Base-by-base conservation (phyloP, 176 grass and related monocot species). In the Eleusine coracana region DNA sequence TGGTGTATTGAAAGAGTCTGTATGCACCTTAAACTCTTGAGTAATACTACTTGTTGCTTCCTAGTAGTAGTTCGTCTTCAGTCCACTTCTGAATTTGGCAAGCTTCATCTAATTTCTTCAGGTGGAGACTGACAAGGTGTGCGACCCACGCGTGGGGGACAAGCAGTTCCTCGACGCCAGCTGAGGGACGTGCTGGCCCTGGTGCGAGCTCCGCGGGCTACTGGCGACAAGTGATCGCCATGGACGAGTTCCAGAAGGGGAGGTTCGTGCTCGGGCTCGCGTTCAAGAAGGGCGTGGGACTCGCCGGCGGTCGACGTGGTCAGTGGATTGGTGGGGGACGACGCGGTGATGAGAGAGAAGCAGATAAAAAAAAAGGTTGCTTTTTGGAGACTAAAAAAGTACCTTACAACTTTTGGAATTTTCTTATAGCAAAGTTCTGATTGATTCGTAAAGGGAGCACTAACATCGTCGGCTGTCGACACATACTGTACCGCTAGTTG, bases 181-280 rank as follows among this genome's bases (percentile, higher is more conserved):
- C 77, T 92, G 5, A 83, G 90, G 76, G 86, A 92, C 77, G 79
- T 92, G 10, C 66, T 89, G 46, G 71, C 73, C 20, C 81, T 92
- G 79, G 86, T 91, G 89, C 27, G 89, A 91, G 63, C 11, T 66
- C 82, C 14, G 87, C 87, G 0, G 88, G 55, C 54, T 92, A 92
- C 70, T 92, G 87, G 87, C 83, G 80, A 65, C 71, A 92, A 71
- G 91, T 92, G 54, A 80, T 89, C 50, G 83, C 83, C 55, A 84
- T 89, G 75, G 89, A 92, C 65, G 87, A 92, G 68, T 89, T 89
- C 69, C 87, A 92, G 75, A 92, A 92, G 84, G 52, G 83, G 45
- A 75, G 91, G 70, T 87, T 92, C 36, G 90, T 92, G 55, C 86
- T 78, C 89, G 11, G 87, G 90, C 10, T 92, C 78, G 87, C 84